Percentiles rank a stretch among this genome's conserved stretches.
These are phyloP conservation scores for Cyanodermella asteris DNA, from an alignment of 2,329 filamentous ascomycete genomes.

Conservation along the genomic window DNA sequence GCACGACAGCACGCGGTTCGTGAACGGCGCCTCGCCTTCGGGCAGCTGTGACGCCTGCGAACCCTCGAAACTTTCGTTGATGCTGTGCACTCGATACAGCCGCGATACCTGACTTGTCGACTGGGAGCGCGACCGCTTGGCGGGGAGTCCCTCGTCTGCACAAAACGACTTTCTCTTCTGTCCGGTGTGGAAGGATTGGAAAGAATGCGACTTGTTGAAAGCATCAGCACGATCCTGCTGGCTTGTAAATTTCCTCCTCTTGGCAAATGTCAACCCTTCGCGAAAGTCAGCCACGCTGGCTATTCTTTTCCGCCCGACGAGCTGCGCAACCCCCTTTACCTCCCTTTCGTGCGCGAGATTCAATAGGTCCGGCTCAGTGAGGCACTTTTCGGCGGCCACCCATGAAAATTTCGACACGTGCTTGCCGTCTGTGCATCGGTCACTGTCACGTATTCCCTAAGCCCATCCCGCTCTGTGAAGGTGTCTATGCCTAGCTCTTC, in stretches of 20 bases:
- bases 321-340: conserved; percentile 11
- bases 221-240: too few relatives aligned
- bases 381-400: conserved; percentile 11
- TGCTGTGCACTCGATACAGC: too few relatives aligned
- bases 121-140: too few relatives aligned
- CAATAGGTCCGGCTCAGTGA: conserved; percentile 11
- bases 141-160: too few relatives aligned
- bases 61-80: too few relatives aligned
- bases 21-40: too few relatives aligned
- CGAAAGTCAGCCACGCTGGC: conserved; percentile 11
- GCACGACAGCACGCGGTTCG: conserved; percentile 13
- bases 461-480: conserved; percentile 9
- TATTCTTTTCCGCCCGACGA: conserved; percentile 11
- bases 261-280: conserved; percentile 10
- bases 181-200: too few relatives aligned
- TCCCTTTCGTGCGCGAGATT: conserved; percentile 9
- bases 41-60: too few relatives aligned
- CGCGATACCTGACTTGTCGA: too few relatives aligned
- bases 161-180: too few relatives aligned
- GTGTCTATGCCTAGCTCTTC: conserved; percentile 14
- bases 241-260: too few relatives aligned
- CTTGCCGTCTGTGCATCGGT: conserved; percentile 13
- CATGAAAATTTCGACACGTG: conserved; percentile 13
- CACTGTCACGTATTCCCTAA: conserved; percentile 12
- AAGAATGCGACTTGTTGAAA: too few relatives aligned